Evolutionary conservation across 2,329 filamentous ascomycete genomes (phyloP).

Genomic region (Venturiaceae sp.): DNA sequence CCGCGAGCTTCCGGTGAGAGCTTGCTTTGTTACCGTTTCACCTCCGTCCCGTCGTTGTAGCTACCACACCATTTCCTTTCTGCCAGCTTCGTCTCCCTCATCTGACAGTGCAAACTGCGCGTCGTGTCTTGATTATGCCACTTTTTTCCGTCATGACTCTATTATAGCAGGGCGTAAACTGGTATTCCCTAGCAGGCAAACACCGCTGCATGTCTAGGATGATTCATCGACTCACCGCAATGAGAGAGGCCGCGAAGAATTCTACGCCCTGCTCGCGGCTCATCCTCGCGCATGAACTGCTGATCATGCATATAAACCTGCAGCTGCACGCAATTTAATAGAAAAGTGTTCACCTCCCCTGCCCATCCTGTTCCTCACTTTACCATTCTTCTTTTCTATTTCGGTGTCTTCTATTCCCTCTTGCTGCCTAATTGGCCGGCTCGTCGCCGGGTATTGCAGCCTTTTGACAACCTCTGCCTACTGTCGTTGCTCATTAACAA

Average conservation of each 20-base stretch:
- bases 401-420: not conserved
- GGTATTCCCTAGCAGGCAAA: not conserved
- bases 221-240: slow-evolving; percentile 2
- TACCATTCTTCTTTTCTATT: not conserved
- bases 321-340: not conserved
- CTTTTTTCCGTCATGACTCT: not conserved
- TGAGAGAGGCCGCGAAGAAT: not conserved
- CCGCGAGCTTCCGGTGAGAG: not conserved
- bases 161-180: not conserved
- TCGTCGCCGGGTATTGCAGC: not conserved
- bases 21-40: not conserved
- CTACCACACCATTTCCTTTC: not conserved
- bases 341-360: not conserved
- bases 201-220: not conserved
- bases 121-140: not conserved
- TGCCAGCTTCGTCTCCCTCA: not conserved
- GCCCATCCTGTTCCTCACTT: not conserved
- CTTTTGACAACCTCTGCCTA: not conserved
- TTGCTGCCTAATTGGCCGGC: not conserved
- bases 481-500: not conserved
- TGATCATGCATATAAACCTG: slow-evolving; percentile 5
- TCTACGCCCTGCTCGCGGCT: not conserved
- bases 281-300: not conserved
- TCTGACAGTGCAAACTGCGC: not conserved
- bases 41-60: not conserved